phyloP scores from a whole-genome alignment of 805 yeast genomes.

The Yamadazyma olivae region DNA sequence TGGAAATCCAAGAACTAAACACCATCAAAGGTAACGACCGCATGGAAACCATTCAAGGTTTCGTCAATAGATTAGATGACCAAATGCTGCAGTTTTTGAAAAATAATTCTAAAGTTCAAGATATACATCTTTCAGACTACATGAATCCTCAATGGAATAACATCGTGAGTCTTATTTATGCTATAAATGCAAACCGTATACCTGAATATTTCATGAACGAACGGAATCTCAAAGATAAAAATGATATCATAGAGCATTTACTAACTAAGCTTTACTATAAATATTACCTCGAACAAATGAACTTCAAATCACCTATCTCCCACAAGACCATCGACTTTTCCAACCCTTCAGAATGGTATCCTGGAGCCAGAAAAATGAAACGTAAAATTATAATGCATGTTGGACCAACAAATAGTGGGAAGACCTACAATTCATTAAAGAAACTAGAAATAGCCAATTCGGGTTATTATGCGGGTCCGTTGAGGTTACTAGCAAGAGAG shows the following conservation, averaged over 20 bases:
- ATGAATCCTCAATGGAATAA: constrained; percentile 26
- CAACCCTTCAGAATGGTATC: constrained; percentile 63
- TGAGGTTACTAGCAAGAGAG: constrained; percentile 87
- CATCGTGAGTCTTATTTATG: constrained; percentile 17
- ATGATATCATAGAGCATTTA: constrained; percentile 19
- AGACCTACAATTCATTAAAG: constrained; percentile 79
- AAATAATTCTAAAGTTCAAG: background rate
- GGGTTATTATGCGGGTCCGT: constrained; percentile 94
- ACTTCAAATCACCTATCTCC: constrained; percentile 9
- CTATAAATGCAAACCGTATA: constrained; percentile 14
- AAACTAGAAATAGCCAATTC: constrained; percentile 59
- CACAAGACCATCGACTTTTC: constrained; percentile 23
- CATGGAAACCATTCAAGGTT: background rate
- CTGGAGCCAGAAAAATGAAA: constrained; percentile 75
- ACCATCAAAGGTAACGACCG: background rate
- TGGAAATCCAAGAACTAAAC: background rate
- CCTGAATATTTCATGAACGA: constrained; percentile 20
- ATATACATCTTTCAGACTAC: constrained; percentile 13
- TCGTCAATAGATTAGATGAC: background rate
- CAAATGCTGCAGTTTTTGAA: background rate
- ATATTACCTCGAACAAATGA: constrained; percentile 14
- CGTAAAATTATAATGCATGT: constrained; percentile 87
- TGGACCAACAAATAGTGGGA: constrained; percentile 97
- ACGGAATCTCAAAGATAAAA: constrained; percentile 14
- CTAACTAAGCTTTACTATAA: constrained; percentile 23